Percentiles rank a stretch among this genome's conserved stretches.
phyloP scores from a whole-genome alignment of 2,329 filamentous ascomycete genomes.

The Xylariaceae sp. region DNA sequence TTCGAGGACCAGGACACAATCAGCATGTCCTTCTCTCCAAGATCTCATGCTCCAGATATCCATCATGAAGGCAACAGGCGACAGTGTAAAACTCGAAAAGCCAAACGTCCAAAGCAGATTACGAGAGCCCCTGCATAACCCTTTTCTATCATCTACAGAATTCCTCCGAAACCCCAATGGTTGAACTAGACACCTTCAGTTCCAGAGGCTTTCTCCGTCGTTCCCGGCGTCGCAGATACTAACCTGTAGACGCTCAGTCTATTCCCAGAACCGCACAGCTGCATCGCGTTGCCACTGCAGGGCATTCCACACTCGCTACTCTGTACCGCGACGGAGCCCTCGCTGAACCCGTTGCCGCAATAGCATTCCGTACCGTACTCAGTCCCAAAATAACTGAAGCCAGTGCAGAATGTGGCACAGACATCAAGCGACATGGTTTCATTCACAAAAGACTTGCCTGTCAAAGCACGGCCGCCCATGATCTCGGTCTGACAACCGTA shows the following conservation, averaged over 20 bases:
- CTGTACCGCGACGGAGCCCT: conserved; percentile 13
- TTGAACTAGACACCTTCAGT: background rate
- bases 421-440: conserved; percentile 36
- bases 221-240: conserved; percentile 2
- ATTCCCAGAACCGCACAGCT: conserved; percentile 32
- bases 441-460: conserved; percentile 17
- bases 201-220: background rate
- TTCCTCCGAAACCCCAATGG: background rate
- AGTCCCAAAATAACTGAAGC: conserved; percentile 38
- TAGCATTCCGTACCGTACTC: conserved; percentile 34
- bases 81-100: too few relatives aligned
- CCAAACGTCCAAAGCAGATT: too few relatives aligned
- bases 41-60: too few relatives aligned
- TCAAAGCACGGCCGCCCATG: conserved; percentile 9
- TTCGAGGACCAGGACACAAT: too few relatives aligned
- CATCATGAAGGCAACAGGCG: too few relatives aligned
- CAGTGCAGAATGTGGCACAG: conserved; percentile 28
- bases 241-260: conserved; percentile 31
- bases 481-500: conserved; percentile 20
- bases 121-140: too few relatives aligned
- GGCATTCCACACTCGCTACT: conserved; percentile 28
- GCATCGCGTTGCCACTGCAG: conserved; percentile 28
- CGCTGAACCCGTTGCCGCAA: conserved; percentile 23
- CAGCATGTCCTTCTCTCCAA: too few relatives aligned
- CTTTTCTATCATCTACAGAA: too few relatives aligned